Evolutionary conservation across 73 alveolate genomes (phyloP).

Genomic region (Symbiodinium natans): DNA sequence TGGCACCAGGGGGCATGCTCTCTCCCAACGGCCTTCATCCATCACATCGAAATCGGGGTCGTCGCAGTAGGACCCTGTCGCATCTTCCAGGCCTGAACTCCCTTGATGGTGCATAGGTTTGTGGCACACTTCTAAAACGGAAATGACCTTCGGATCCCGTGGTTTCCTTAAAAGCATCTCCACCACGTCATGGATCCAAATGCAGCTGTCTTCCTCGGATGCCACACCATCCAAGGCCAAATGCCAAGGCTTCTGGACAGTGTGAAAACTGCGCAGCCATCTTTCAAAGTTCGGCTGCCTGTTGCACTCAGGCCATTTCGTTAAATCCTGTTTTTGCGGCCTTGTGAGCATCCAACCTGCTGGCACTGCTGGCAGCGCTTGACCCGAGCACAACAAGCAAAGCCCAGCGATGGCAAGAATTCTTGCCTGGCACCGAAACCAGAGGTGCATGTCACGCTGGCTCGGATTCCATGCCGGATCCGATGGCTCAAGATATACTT

Average conservation of each 20-base stretch:
- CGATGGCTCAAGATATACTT: no score
- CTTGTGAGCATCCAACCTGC: background rate
- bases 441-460: no score
- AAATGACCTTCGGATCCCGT: background rate
- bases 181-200: background rate
- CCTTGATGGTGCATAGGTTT: background rate
- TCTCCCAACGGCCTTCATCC: background rate
- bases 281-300: background rate
- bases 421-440: no score
- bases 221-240: background rate
- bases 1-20: background rate
- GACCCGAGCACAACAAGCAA: background rate
- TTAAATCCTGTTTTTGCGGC: background rate
- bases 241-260: background rate
- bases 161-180: background rate
- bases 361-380: background rate
- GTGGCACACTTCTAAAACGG: background rate
- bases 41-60: background rate
- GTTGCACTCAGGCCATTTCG: background rate
- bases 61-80: background rate
- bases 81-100: background rate
- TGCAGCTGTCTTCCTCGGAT: background rate
- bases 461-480: no score
- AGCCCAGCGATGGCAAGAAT: background rate
- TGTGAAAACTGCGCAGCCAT: background rate